These are phyloP conservation scores for Silene latifolia DNA, from an alignment of 148 eudicot species.

Conservation along the genomic window DNA sequence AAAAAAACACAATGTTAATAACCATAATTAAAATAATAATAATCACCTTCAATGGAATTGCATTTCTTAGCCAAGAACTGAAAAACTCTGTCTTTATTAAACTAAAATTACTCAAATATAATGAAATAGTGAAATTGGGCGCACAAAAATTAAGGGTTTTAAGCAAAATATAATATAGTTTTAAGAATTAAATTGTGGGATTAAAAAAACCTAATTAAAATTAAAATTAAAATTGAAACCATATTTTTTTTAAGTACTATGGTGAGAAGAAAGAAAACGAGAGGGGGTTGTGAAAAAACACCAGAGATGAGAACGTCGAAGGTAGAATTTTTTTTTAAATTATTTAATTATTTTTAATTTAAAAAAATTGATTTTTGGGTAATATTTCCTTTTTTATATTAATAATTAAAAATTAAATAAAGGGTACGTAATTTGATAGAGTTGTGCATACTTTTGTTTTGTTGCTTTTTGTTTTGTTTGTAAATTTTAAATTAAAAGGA, in stretches of 20 bases:
- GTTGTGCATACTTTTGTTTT: not conserved
- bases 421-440: not conserved
- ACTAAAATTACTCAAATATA: slow-evolving; percentile 14
- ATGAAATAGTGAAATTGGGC: slow-evolving; percentile 30
- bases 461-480: not conserved
- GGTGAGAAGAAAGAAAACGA: slow-evolving; percentile 4
- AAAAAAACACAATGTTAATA: slow-evolving; percentile 7
- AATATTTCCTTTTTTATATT: not conserved
- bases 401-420: too few species aligned
- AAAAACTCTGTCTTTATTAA: slow-evolving; percentile 13
- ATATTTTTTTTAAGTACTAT: not conserved
- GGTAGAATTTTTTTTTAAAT: not conserved
- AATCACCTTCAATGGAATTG: slow-evolving; percentile 33
- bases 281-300: slow-evolving; percentile 17
- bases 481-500: not conserved
- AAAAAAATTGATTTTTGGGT: not conserved
- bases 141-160: slow-evolving; percentile 15
- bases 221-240: not conserved
- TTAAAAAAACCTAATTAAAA: not conserved
- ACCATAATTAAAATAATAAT: not conserved
- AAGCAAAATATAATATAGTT: not conserved
- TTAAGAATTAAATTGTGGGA: not conserved
- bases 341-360: slow-evolving; percentile 1
- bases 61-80: slow-evolving; percentile 7
- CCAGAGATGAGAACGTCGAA: slow-evolving; percentile 17